phyloP scores from a whole-genome alignment of 306 rosid genomes.

The Lathyrus oleraceus region DNA sequence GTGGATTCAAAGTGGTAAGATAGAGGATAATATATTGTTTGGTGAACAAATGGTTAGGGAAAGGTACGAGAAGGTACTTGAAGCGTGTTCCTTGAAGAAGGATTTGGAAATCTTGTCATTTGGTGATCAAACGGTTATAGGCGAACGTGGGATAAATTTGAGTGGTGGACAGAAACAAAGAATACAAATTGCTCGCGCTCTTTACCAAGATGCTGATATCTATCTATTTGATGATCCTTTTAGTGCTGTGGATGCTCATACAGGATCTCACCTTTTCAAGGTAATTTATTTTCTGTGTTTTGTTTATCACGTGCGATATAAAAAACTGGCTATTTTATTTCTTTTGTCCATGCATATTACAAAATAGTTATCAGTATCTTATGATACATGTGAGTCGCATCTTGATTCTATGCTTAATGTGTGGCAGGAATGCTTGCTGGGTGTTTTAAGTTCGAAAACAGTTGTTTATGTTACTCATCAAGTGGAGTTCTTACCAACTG shows the following conservation, averaged over 20 bases:
- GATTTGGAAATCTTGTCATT: constrained; percentile 73
- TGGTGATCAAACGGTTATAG: constrained; percentile 88
- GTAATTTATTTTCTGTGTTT: constrained; percentile 36
- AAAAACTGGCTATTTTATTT: not conserved
- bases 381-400: not conserved
- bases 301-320: constrained; percentile 6
- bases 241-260: constrained; percentile 92
- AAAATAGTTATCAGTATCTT: not conserved
- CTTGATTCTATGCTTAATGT: not conserved
- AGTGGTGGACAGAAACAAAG: constrained; percentile 96
- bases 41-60: constrained; percentile 73
- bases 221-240: constrained; percentile 94
- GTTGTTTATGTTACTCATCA: constrained; percentile 85
- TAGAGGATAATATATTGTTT: constrained; percentile 80
- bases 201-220: constrained; percentile 86
- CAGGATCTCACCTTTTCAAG: constrained; percentile 92
- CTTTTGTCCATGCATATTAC: not conserved
- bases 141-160: constrained; percentile 93
- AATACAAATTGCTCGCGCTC: constrained; percentile 84
- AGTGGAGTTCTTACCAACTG: constrained; percentile 82
- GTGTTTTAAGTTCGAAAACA: constrained; percentile 63
- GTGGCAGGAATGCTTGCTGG: constrained; percentile 72
- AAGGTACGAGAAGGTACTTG: constrained; percentile 73
- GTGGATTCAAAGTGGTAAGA: constrained; percentile 91
- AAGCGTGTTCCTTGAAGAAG: constrained; percentile 79